phyloP scores from a whole-genome alignment of 2,329 filamentous ascomycete species.

The Amauroascus niger region DNA sequence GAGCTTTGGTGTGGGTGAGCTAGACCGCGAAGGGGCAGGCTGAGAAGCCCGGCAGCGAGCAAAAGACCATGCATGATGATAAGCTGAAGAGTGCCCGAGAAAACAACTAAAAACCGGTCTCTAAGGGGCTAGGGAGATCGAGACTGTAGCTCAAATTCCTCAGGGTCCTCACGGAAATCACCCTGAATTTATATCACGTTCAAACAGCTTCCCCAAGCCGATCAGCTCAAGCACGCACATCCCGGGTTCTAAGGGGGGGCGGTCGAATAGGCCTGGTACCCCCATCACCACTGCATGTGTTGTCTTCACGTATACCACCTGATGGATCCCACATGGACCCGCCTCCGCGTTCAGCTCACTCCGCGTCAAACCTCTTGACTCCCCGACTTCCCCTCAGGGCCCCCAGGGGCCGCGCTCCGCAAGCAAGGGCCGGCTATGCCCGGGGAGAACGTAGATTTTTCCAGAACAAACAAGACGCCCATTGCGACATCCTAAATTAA shows the following conservation, averaged over 20 bases:
- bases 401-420: too few relatives aligned
- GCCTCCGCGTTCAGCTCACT: slow-evolving; percentile 1
- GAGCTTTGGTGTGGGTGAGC: slow-evolving; percentile 10
- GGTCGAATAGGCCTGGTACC: not conserved
- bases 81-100: slow-evolving; percentile 2
- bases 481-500: slow-evolving; percentile 1
- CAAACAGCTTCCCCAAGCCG: not conserved
- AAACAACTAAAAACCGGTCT: slow-evolving; percentile 2
- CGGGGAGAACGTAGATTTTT: not conserved
- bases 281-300: slow-evolving; percentile 2
- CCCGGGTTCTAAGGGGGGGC: not conserved
- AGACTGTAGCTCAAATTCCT: not conserved
- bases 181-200: slow-evolving; percentile 9
- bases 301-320: not conserved
- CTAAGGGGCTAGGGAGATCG: not conserved
- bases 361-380: not conserved
- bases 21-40: slow-evolving; percentile 11
- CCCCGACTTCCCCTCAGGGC: not conserved
- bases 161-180: not conserved
- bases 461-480: not conserved
- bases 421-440: not conserved
- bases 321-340: not conserved
- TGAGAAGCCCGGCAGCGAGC: slow-evolving; percentile 12
- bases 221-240: not conserved
- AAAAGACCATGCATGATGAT: slow-evolving; percentile 16